phyloP scores from a whole-genome alignment of 2,329 filamentous ascomycete species.

The Aureobasidium namibiae region DNA sequence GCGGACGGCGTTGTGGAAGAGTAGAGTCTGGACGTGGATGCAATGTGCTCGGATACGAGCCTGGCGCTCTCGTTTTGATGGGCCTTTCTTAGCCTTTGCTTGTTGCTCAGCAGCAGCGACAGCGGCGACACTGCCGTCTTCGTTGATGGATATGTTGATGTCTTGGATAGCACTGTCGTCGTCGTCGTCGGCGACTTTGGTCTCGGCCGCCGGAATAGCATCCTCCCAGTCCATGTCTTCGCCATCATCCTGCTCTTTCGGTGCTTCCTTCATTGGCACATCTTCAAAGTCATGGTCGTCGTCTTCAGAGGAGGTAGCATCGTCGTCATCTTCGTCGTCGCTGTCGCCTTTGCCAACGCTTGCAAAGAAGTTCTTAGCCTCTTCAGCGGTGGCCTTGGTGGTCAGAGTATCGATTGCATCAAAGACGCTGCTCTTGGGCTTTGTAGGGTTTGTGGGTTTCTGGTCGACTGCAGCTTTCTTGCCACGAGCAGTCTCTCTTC shows the following conservation, averaged over 20 bases:
- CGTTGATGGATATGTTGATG: slow-evolving; percentile 27
- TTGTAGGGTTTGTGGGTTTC: slow-evolving; percentile 10
- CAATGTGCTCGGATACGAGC: slow-evolving; percentile 75
- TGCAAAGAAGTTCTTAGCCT: slow-evolving; percentile 28
- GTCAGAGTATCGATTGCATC: slow-evolving; percentile 35
- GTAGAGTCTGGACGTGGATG: slow-evolving; percentile 75
- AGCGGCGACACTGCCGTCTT: slow-evolving; percentile 26
- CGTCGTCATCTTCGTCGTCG: slow-evolving; percentile 30
- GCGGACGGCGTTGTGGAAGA: slow-evolving; percentile 82
- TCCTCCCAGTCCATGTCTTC: slow-evolving; percentile 54
- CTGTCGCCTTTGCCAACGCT: slow-evolving; percentile 30
- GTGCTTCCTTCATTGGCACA: slow-evolving; percentile 24
- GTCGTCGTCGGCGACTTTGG: no score
- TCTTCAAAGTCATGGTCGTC: slow-evolving; percentile 43
- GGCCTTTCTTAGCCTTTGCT: slow-evolving; percentile 60
- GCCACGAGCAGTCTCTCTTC: slow-evolving; percentile 14
- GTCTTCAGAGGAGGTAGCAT: slow-evolving; percentile 33
- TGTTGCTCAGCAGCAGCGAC: slow-evolving; percentile 22
- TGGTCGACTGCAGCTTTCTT: slow-evolving; percentile 20
- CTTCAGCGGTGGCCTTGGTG: slow-evolving; percentile 26
- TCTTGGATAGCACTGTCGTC: slow-evolving; percentile 24
- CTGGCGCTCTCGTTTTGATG: slow-evolving; percentile 73
- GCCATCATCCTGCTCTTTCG: slow-evolving; percentile 39
- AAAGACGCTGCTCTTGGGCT: slow-evolving; percentile 34
- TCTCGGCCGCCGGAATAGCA: slow-evolving; percentile 33